Percentiles rank a stretch among this genome's conserved stretches.
phyloP scores from a whole-genome alignment of 768 basidiomycete species.

The Suillus paluster region DNA sequence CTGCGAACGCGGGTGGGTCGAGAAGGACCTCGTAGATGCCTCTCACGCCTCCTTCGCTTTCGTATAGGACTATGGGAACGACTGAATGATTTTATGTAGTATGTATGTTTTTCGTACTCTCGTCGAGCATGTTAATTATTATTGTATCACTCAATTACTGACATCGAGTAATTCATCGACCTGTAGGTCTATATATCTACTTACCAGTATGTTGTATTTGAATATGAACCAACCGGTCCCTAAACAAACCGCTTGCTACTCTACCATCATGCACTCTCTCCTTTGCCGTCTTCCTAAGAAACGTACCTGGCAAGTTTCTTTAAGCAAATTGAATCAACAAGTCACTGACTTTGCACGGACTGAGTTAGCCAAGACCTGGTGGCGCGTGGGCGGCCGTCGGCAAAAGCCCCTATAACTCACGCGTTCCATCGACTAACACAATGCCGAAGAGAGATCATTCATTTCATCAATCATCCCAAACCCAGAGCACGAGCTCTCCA shows the following conservation, averaged over 20 bases:
- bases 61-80: constrained; percentile 18
- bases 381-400: too few species aligned
- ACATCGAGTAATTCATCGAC: neutral
- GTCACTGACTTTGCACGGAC: too few species aligned
- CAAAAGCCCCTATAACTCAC: neutral
- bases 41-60: constrained; percentile 21
- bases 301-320: neutral
- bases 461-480: neutral
- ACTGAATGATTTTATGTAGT: constrained; percentile 8
- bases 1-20: constrained; percentile 26
- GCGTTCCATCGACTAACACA: neutral
- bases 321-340: neutral
- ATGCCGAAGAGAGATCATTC: neutral
- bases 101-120: neutral
- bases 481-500: neutral
- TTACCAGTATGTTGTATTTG: too few species aligned
- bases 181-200: neutral
- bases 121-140: neutral
- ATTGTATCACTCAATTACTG: too few species aligned
- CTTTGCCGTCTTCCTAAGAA: neutral
- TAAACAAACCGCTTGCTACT: neutral
- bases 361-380: too few species aligned
- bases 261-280: neutral
- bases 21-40: constrained; percentile 16
- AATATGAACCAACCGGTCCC: neutral